phyloP scores from a whole-genome alignment of 2,329 filamentous ascomycete genomes.

The Aspergillus texensis region DNA sequence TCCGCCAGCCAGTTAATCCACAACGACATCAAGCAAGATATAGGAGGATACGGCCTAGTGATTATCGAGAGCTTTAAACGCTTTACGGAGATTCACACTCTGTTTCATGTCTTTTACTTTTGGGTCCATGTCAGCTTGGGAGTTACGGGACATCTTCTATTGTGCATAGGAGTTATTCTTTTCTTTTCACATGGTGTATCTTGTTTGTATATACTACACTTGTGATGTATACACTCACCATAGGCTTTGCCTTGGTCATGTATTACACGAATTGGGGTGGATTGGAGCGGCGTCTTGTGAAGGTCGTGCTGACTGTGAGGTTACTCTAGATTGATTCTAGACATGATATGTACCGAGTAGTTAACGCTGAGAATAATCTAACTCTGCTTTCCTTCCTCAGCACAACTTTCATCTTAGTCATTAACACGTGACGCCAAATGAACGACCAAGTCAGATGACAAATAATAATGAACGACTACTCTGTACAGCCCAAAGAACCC shows the following conservation, averaged over 20 bases:
- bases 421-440: background rate
- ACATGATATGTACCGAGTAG: background rate
- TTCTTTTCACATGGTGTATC: background rate
- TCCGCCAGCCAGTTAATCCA: slow-evolving; percentile 93
- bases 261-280: background rate
- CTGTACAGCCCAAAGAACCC: background rate
- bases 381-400: too few relatives aligned
- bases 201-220: background rate
- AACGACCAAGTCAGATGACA: background rate
- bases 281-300: background rate
- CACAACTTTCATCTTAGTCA: background rate
- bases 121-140: background rate
- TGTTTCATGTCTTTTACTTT: background rate
- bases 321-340: background rate
- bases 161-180: background rate
- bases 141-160: background rate
- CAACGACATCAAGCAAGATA: slow-evolving; percentile 84
- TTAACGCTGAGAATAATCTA: background rate
- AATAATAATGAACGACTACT: background rate
- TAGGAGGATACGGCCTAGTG: slow-evolving; percentile 78
- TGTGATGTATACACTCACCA: background rate
- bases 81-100: background rate
- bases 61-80: slow-evolving; percentile 77
- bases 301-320: too few relatives aligned
- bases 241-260: background rate